Evolutionary conservation across 306 rosid genomes (phyloP).

Genomic region (Hippophae gyantsensis): DNA sequence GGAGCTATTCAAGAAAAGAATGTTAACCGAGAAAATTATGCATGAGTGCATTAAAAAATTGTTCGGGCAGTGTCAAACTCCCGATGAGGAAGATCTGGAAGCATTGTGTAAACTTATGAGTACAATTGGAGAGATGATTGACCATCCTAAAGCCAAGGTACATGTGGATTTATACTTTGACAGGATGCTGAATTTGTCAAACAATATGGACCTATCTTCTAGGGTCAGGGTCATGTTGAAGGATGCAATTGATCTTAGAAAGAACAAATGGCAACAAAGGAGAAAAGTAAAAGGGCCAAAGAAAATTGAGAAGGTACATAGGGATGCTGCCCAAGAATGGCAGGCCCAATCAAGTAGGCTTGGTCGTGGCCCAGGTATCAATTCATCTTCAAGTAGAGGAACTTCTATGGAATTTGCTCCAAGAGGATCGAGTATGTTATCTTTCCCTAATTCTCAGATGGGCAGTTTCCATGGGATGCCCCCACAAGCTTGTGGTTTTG

Average conservation of each 20-base stretch:
- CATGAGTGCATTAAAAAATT: conserved; percentile 76
- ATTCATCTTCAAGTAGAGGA: conserved; percentile 55
- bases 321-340: conserved; percentile 95
- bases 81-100: conserved; percentile 94
- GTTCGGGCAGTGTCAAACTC: conserved; percentile 65
- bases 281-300: conserved; percentile 96
- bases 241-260: conserved; percentile 81
- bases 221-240: conserved; percentile 93
- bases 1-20: conserved; percentile 82
- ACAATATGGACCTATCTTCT: conserved; percentile 74
- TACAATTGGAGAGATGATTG: conserved; percentile 94
- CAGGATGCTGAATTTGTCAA: conserved; percentile 53
- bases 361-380: conserved; percentile 58
- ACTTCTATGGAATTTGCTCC: conserved; percentile 52
- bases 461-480: conserved; percentile 59
- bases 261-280: conserved; percentile 86
- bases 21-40: conserved; percentile 97
- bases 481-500: conserved; percentile 54
- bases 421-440: conserved; percentile 49
- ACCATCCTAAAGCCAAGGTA: conserved; percentile 80
- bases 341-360: conserved; percentile 75
- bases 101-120: conserved; percentile 94
- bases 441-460: conserved; percentile 53
- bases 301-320: conserved; percentile 94
- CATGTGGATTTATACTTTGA: conserved; percentile 80